Percentiles rank a stretch among this genome's conserved stretches.
phyloP scores from a whole-genome alignment of 768 basidiomycete genomes.

The Daedaleopsis nitida region DNA sequence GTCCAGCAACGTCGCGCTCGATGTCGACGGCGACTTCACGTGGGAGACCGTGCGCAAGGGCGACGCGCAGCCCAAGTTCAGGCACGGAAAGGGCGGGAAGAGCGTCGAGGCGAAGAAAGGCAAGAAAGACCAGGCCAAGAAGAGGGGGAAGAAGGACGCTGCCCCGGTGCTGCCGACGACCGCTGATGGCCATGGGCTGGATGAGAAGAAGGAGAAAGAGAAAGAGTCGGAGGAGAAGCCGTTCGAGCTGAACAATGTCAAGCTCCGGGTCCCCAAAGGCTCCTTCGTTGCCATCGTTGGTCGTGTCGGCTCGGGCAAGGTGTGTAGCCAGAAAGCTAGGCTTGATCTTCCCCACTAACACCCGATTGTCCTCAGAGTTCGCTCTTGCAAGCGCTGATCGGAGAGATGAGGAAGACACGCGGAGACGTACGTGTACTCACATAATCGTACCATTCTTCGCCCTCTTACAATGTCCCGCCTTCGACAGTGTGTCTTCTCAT shows the following conservation, averaged over 20 bases:
- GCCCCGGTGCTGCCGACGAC: slow-evolving; percentile 20
- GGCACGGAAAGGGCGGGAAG: not conserved
- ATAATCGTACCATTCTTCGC: not conserved
- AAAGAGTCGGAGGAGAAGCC: slow-evolving; percentile 39
- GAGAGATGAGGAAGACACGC: slow-evolving; percentile 74
- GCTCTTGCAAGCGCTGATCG: slow-evolving; percentile 71
- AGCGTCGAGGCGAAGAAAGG: not conserved
- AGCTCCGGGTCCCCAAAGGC: slow-evolving; percentile 72
- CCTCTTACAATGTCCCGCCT: not conserved
- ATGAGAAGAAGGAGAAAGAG: slow-evolving; percentile 10
- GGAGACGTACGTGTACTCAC: slow-evolving; percentile 40
- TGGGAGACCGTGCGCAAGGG: slow-evolving; percentile 71
- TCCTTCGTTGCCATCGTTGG: slow-evolving; percentile 78
- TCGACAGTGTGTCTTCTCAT: slow-evolving; percentile 40
- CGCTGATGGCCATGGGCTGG: slow-evolving; percentile 18
- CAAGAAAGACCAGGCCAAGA: not conserved
- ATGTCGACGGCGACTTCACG: slow-evolving; percentile 68
- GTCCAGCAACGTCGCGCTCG: slow-evolving; percentile 59
- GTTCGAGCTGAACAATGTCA: slow-evolving; percentile 68
- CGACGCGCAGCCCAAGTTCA: slow-evolving; percentile 12
- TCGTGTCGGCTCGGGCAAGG: slow-evolving; percentile 70
- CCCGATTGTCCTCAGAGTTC: slow-evolving; percentile 42
- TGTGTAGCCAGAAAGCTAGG: not conserved
- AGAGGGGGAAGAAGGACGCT: slow-evolving; percentile 26
- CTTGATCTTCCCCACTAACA: not conserved